These are phyloP conservation scores for Salix udensis DNA, from an alignment of 345 rosid genomes.

Conservation along the genomic window DNA sequence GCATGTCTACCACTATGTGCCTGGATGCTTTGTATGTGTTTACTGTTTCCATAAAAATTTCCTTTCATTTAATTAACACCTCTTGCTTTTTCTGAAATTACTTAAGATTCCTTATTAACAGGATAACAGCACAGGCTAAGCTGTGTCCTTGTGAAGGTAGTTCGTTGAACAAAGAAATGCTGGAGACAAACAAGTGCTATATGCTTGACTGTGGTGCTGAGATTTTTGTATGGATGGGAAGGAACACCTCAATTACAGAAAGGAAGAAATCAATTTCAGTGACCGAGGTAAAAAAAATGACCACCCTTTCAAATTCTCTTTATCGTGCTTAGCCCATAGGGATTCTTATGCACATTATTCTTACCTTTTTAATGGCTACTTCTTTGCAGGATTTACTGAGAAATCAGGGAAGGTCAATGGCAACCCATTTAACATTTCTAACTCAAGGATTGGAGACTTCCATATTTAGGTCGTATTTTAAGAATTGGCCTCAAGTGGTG, in stretches of 20 bases:
- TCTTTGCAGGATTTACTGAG: constrained; percentile 48
- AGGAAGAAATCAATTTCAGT: constrained; percentile 65
- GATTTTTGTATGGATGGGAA: constrained; percentile 85
- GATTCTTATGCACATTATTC: constrained; percentile 12
- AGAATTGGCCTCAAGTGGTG: constrained; percentile 58
- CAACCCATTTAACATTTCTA: constrained; percentile 53
- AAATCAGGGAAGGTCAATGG: constrained; percentile 53
- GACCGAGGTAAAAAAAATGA: constrained; percentile 54
- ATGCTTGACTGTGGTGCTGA: constrained; percentile 66
- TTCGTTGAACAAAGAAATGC: constrained; percentile 51
- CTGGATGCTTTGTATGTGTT: background rate
- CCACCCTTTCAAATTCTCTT: background rate
- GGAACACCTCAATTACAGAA: constrained; percentile 57
- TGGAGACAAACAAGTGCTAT: constrained; percentile 66
- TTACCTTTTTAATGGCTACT: constrained; percentile 16
- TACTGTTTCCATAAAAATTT: background rate
- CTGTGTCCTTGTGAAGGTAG: constrained; percentile 43
- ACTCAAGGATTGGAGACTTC: constrained; percentile 78
- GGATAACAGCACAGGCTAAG: constrained; percentile 59
- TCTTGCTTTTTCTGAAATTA: constrained; percentile 1
- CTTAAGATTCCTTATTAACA: constrained; percentile 30
- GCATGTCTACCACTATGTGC: background rate
- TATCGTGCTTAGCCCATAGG: constrained; percentile 11
- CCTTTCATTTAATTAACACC: background rate
- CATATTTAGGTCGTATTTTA: constrained; percentile 56